Base-by-base conservation (phyloP, 257 asterid species). In the Ajuga chamaepitys region DNA sequence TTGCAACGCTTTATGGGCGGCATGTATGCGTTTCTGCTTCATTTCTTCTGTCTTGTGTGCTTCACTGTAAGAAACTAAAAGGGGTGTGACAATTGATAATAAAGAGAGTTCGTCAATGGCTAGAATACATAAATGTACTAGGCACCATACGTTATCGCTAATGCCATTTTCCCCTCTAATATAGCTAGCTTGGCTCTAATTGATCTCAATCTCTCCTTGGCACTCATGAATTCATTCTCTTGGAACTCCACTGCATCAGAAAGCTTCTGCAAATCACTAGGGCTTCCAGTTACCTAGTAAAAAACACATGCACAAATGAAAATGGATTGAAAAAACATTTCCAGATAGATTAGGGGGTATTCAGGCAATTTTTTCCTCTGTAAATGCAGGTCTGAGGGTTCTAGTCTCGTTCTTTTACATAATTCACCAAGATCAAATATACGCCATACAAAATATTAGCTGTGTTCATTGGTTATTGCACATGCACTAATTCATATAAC, bases 181-280 rank as follows among this genome's bases (percentile, higher is more conserved):
- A 94, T 76, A 64, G 95, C 90, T 58, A 94, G 67, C 75, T 79
- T 83, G 75, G 95, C 95, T 68, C 86, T 87, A 40, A 82, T 68
- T 65, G 92, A 80, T 62, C 97, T 80, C 73, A 94, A 66, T 41
- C 74, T 80, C 67, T 81, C 95, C 70, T 81, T 81, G 21, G 91
- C 81, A 64, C 74, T 77, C 82, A 82, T 81, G 83, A 83, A 16
- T 56, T 86, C 93, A 44, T 85, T 90, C 84, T 94, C 95, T 70
- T 83, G 94, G 76, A 90, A 85, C 76, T 94, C 99, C 72, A 70
- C 69, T 40, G 77, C 93, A 83, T 90, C 99, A 24, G 91, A 86
- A 61, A 94, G 85, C 66, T 72, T 51, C 68, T 71, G 84, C 59
- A 75, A 61, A 46, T 79, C 83, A 37, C 60, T 67, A 13, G 86